Evolutionary conservation across 2,329 filamentous ascomycete species (phyloP).

Genomic region (Xylariales sp.): DNA sequence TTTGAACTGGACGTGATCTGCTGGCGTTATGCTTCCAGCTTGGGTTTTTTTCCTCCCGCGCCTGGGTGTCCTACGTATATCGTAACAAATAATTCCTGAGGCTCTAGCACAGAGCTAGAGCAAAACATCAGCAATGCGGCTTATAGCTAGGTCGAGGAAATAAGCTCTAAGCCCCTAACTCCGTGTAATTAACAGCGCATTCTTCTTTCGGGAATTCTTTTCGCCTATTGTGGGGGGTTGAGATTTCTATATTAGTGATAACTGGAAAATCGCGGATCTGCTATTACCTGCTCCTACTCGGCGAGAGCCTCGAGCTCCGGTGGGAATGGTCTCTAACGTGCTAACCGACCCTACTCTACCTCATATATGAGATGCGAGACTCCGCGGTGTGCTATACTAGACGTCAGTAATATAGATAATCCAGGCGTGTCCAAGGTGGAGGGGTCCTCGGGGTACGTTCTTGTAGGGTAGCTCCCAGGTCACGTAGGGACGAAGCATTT

Average conservation of each 20-base stretch:
- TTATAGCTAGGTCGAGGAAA: constrained; percentile 1
- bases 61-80: constrained; percentile 17
- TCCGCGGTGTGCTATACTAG: constrained; percentile 1
- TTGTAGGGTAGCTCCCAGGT: constrained; percentile 2
- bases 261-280: too few species aligned
- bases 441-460: not conserved
- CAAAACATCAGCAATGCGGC: constrained; percentile 1
- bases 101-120: not conserved
- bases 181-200: not conserved
- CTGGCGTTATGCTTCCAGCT: constrained; percentile 19
- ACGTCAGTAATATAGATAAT: not conserved
- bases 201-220: not conserved
- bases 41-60: constrained; percentile 7
- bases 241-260: too few species aligned
- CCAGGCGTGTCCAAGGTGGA: not conserved
- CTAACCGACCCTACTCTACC: constrained; percentile 1
- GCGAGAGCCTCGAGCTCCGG: constrained; percentile 2
- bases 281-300: not conserved
- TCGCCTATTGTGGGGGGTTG: not conserved
- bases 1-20: constrained; percentile 7
- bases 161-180: not conserved
- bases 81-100: not conserved
- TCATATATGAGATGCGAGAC: not conserved
- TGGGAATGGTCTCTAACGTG: not conserved
- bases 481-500: constrained; percentile 21